Base-by-base conservation (phyloP, 2,329 filamentous ascomycete species). In the Penicillium psychrosexuale region DNA sequence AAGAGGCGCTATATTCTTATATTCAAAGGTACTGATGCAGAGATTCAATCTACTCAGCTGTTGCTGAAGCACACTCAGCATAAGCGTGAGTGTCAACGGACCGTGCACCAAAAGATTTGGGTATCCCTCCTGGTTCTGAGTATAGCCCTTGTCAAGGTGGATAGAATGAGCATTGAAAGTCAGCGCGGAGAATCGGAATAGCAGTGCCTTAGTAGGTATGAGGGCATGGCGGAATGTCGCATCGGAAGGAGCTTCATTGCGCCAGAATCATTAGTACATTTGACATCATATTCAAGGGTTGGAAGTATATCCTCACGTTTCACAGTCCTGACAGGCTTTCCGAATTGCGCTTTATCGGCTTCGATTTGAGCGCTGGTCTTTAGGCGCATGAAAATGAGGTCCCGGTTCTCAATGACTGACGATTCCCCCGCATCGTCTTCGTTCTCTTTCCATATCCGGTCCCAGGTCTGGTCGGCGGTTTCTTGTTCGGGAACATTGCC, bases 81-180 rank as follows among this genome's bases (percentile, higher is more conserved):
- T 85, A 6, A 97, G 77, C 0, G 87, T 86, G 38, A 95, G 80
- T 1, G 84, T 85, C 51, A 99, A 77, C 0, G 94, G 93, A 0
- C 94, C 94, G 66, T 97, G 94, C 52, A 97, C 89, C 15, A 97
- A 80, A 27, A 91, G 78, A 57, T 86, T 83, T 5, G 80, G 80
- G 69, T 95, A 86, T 11, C 89, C 89, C 72, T 97, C 94, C 12
- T 86, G 77, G 12, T 82, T 77, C 37, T 81, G 81, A 48, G 85
- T 86, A 73, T 90, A 95, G 40, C 80, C 68, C 1, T 80, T 82
- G 71, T 97, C 89, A 22, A 96, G 80, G 74, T 99, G 94, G 63
- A 99, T 97, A 15, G 82, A 80, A 73, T 99, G 94, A 1, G 91
- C 90, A 72, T 99, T 99, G 78, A 91, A 92, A 2, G 89, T 93